phyloP scores from a whole-genome alignment of 352 stramenopile genomes.

The Phytophthora sojae region DNA sequence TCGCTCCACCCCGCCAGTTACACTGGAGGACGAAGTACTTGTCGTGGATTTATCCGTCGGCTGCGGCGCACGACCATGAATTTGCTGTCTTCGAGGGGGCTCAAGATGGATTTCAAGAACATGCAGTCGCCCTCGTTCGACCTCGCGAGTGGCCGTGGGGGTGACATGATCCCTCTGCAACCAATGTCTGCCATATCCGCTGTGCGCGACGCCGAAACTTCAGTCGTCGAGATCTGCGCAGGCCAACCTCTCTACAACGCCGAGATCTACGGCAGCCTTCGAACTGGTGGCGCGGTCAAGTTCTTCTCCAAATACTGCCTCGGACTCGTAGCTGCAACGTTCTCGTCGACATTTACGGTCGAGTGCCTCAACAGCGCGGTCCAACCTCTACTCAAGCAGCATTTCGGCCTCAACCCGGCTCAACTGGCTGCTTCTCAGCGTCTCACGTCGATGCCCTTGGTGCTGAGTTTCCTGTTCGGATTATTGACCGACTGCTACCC shows the following conservation, averaged over 20 bases:
- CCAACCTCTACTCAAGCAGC: slow-evolving; percentile 36
- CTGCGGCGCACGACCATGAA: slow-evolving; percentile 24
- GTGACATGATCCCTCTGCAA: slow-evolving; percentile 5
- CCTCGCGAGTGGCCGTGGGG: slow-evolving; percentile 5
- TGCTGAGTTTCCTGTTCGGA: slow-evolving; percentile 82
- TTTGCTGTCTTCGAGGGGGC: slow-evolving; percentile 14
- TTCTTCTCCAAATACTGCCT: slow-evolving; percentile 49
- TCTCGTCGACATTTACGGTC: slow-evolving; percentile 48
- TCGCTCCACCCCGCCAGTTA: slow-evolving; percentile 1
- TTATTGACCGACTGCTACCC: slow-evolving; percentile 81
- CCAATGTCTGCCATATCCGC: background rate
- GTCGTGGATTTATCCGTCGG: slow-evolving; percentile 29
- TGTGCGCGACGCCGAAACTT: slow-evolving; percentile 17
- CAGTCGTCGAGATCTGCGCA: slow-evolving; percentile 19
- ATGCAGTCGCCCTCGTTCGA: slow-evolving; percentile 22
- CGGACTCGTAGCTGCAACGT: slow-evolving; percentile 48
- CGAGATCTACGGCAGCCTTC: slow-evolving; percentile 61
- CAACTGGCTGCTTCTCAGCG: slow-evolving; percentile 37
- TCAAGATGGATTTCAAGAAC: slow-evolving; percentile 34
- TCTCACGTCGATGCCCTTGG: slow-evolving; percentile 64
- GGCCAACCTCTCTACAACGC: slow-evolving; percentile 62
- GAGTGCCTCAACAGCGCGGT: slow-evolving; percentile 36
- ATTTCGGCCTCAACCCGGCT: slow-evolving; percentile 32
- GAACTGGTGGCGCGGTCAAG: slow-evolving; percentile 47
- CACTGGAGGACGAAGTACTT: slow-evolving; percentile 35